These are phyloP conservation scores for Cydonia oblonga DNA, from an alignment of 331 rosid genomes.

Conservation along the genomic window DNA sequence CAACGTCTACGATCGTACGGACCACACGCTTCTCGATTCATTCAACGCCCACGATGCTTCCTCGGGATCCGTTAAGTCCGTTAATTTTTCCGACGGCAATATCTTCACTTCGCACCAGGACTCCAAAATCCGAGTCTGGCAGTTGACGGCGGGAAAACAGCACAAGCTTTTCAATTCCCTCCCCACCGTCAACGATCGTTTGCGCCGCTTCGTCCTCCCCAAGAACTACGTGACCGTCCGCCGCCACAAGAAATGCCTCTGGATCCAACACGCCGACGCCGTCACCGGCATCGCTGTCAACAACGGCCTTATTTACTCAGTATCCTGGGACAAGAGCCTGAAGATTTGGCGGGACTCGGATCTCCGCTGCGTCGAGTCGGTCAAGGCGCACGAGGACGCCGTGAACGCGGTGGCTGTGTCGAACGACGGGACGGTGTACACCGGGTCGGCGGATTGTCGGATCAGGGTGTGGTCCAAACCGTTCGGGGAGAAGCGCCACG, in stretches of 20 bases:
- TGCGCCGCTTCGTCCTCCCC: constrained; percentile 31
- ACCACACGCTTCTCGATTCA: constrained; percentile 2
- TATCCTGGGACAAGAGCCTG: constrained; percentile 43
- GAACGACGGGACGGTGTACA: constrained; percentile 31
- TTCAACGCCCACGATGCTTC: constrained; percentile 20
- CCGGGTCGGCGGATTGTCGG: constrained; percentile 36
- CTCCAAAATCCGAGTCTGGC: constrained; percentile 39
- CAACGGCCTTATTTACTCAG: constrained; percentile 32
- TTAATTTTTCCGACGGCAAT: constrained; percentile 17
- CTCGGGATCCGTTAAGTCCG: constrained; percentile 36
- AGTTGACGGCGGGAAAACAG: neutral
- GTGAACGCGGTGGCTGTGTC: constrained; percentile 36
- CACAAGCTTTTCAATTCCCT: constrained; percentile 23
- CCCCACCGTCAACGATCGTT: constrained; percentile 35
- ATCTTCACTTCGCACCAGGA: constrained; percentile 41
- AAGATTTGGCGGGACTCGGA: constrained; percentile 35
- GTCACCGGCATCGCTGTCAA: constrained; percentile 34
- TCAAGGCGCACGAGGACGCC: constrained; percentile 45
- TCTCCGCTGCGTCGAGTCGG: constrained; percentile 35
- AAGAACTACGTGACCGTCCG: constrained; percentile 36
- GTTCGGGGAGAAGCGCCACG: constrained; percentile 25
- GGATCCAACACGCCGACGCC: constrained; percentile 47
- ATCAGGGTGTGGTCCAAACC: constrained; percentile 37
- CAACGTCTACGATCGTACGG: constrained; percentile 30
- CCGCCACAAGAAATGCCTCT: constrained; percentile 41